A percentile compares a stretch with the other conserved stretches of the same genome.
These are phyloP conservation scores for Haplosporangium gracile DNA, from an alignment of 192 early-diverging fungal species.

Conservation along the genomic window DNA sequence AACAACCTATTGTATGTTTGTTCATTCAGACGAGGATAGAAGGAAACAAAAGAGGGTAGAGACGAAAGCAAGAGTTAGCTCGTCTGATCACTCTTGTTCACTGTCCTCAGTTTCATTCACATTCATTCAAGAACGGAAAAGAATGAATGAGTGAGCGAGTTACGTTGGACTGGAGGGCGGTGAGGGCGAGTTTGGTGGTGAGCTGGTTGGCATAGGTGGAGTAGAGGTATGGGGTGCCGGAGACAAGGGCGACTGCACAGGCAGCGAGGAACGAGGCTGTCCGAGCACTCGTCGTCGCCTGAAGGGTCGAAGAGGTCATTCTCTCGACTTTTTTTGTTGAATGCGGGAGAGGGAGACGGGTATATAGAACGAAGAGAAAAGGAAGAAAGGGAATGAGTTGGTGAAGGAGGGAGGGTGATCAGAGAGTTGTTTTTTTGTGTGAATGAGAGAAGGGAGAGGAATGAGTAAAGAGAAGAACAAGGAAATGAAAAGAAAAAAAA, in stretches of 20 bases:
- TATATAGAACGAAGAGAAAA: background rate
- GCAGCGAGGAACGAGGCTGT: slow-evolving; percentile 46
- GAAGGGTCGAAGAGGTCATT: background rate
- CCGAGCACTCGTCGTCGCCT: slow-evolving; percentile 11
- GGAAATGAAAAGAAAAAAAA: background rate
- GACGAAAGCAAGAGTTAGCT: background rate
- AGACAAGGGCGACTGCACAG: slow-evolving; percentile 45
- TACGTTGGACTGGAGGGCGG: slow-evolving; percentile 54
- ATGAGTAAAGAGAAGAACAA: background rate
- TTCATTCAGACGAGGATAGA: background rate
- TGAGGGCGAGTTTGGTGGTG: slow-evolving; percentile 39
- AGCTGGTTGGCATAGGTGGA: slow-evolving; percentile 55
- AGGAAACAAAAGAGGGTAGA: background rate
- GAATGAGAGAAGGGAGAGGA: background rate
- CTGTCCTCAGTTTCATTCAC: background rate
- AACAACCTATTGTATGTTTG: slow-evolving; percentile 19
- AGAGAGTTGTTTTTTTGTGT: background rate
- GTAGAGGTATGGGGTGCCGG: slow-evolving; percentile 53
- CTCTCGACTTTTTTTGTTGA: background rate
- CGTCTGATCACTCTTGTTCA: background rate
- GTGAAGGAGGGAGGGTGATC: slow-evolving; percentile 2
- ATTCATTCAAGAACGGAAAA: background rate
- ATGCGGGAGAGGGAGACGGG: background rate
- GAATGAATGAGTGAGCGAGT: background rate
- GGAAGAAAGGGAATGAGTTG: background rate